Evolutionary conservation across 116 monocot species (phyloP), one percentile per base, ranked within the genome.

Genomic region (Papilionanthe hybrid): DNA sequence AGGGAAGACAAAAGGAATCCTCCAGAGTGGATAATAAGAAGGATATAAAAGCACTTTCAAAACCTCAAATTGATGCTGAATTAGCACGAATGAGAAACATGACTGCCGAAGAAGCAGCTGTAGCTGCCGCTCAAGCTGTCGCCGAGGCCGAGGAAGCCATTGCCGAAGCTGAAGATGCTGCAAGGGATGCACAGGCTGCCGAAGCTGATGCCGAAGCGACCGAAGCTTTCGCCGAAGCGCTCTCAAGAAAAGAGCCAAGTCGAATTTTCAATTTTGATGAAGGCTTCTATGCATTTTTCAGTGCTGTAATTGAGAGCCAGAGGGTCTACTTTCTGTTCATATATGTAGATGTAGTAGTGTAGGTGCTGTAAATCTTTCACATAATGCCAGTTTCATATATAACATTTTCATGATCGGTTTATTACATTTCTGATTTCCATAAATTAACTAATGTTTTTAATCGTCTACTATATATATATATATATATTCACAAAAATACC

Each of bases 151-250:
- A 97, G 82, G 81, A 78, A 74, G 92, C 92, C 66, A 88, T 91
- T 82, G 84, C 85, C 30, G 91, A 92, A 80, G 94, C 96, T 72
- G 94, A 97, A 81, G 89, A 83, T 79, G 96, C 96, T 44, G 85
- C 86, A 2, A 88, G 85, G 60, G 87, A 90, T 65, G 96, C 96
- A 44, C 92, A 97, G 78, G 80, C 79, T 79, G 94, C 92, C 42
- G 96, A 97, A 85, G 92, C 92, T 77, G 94, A 97, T 49, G 92
- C 92, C 15, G 91, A 92, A 82, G 92, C 83, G 53, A 91, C 92
- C 44, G 84, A 89, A 78, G 94, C 94, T 63, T 92, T 97, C 87
- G 94, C 89, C 15, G 92, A 97, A 66, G 92, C 93, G 79, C 89
- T 42, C 79, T 94, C 37, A 87, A 76, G 78, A 94, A 87, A 75